Evolutionary conservation across 2,329 filamentous ascomycete species (phyloP), one percentile per base, ranked within the genome.

Genomic region (Cladosporium sp.): DNA sequence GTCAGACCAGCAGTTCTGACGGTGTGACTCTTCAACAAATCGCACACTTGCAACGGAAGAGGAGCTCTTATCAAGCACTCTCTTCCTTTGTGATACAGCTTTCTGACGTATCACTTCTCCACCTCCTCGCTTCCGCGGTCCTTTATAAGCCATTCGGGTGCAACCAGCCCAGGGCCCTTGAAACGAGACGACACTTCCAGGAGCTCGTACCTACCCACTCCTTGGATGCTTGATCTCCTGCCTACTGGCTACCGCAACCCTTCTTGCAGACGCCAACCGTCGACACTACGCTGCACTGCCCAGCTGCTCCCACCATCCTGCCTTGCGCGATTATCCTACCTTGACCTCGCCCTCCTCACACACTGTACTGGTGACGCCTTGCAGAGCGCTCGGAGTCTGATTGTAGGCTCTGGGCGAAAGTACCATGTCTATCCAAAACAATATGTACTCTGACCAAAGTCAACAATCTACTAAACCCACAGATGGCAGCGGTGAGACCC

Each of bases 381-480:
- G 34, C 42, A n/a, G n/a, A 47, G 40, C 53, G 57, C 63, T 66
- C 64, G 64, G 60, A 52, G 64, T 60, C 63, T 59, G 39, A 50
- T 44, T 37, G 48, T 51, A 58, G 63, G 59, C 63, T 65, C 60
- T 62, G 63, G 50, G 63, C 64, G 42, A 45, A 3, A 47, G 7
- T 17, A 47, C 28, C 32, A 55, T 55, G 52, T 55, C 52, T 39
- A 55, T 55, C 24, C 52, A 45, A 35, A 47, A 60, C 57, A 61
- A 37, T 37, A 45, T n/a, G 20, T 62, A 57, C 52, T 61, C 60
- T 42, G 61, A 57, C 8, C 37, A 39, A 17, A 25, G 39, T 24
- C 60, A 58, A 45, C 62, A 60, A 42, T 47, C 61, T 13, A 22
- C 52, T 37, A 32, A 42, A 42, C 20, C 25, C 20, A 19, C 32